A percentile compares a stretch with the other conserved stretches of the same genome.
These are phyloP conservation scores for Salvia splendens DNA, from an alignment of 257 asterid genomes.

Conservation along the genomic window DNA sequence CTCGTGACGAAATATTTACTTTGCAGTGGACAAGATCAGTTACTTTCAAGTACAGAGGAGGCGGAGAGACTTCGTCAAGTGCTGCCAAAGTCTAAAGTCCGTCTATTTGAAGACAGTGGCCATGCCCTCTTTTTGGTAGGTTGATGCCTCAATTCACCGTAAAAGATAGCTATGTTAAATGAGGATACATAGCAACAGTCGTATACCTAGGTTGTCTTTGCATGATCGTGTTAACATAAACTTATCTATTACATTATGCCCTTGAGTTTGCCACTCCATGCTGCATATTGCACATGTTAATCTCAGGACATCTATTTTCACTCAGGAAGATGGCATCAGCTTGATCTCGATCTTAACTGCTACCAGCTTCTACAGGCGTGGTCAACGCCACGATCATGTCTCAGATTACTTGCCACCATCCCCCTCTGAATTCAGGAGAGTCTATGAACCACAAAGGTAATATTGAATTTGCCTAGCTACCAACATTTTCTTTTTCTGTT, in stretches of 20 bases:
- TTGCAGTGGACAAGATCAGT: slow-evolving; percentile 73
- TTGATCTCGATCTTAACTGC: slow-evolving; percentile 57
- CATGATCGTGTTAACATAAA: neutral
- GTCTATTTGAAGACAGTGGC: slow-evolving; percentile 57
- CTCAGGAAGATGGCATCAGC: slow-evolving; percentile 72
- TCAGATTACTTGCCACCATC: slow-evolving; percentile 77
- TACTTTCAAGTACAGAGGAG: slow-evolving; percentile 77
- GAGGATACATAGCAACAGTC: neutral
- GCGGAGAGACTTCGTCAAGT: slow-evolving; percentile 60
- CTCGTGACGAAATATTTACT: slow-evolving; percentile 19
- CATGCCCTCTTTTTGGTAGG: slow-evolving; percentile 85
- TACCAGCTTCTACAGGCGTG: slow-evolving; percentile 74
- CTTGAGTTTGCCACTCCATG: neutral
- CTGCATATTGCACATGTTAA: slow-evolving; percentile 11
- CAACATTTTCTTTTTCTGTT: neutral
- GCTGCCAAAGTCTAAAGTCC: slow-evolving; percentile 66
- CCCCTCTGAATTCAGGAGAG: slow-evolving; percentile 54
- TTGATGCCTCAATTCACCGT: neutral
- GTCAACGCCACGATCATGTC: slow-evolving; percentile 58
- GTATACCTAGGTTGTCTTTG: neutral
- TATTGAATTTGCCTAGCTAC: slow-evolving; percentile 6
- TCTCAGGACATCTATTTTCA: slow-evolving; percentile 10
- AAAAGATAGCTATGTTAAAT: neutral
- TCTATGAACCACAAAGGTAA: slow-evolving; percentile 59
- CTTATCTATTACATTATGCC: neutral